phyloP scores from a whole-genome alignment of 192 early-diverging fungal genomes.

The Umbelopsis ramanniana region DNA sequence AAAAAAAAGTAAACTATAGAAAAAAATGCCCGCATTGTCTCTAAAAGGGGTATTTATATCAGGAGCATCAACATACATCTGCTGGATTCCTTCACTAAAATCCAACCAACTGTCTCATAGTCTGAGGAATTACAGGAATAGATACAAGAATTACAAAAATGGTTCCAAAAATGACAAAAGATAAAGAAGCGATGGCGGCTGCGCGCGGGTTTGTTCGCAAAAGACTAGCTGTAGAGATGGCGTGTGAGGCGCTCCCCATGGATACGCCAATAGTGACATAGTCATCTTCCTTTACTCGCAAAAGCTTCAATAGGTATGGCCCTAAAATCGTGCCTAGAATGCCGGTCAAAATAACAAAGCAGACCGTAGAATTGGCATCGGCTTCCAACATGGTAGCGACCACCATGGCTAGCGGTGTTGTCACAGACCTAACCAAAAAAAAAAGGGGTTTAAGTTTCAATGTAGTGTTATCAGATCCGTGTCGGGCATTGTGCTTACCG shows the following conservation, averaged over 20 bases:
- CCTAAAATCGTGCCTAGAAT: conserved; percentile 21
- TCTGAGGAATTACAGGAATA: conserved; percentile 17
- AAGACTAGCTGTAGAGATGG: conserved; percentile 12
- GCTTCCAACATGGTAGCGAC: conserved; percentile 11
- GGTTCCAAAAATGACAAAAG: conserved; percentile 27
- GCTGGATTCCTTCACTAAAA: background rate
- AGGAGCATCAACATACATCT: no score
- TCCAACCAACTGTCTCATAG: conserved; percentile 20
- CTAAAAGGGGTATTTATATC: no score
- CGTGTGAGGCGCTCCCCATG: conserved; percentile 19
- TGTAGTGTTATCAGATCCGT: no score
- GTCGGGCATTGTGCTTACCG: background rate
- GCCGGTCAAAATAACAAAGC: conserved; percentile 21
- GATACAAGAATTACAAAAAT: conserved; percentile 18
- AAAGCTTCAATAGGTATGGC: conserved; percentile 15
- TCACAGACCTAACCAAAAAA: background rate
- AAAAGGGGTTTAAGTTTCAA: background rate
- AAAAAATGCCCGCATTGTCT: no score
- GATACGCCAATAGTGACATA: conserved; percentile 21
- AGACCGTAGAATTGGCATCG: conserved; percentile 19
- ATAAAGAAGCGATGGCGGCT: conserved; percentile 21
- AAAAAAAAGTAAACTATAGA: no score
- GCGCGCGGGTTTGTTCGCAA: conserved; percentile 20
- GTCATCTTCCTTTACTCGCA: conserved; percentile 26
- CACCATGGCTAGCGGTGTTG: conserved; percentile 24